Evolutionary conservation across 148 eudicot genomes (phyloP), one percentile per base, ranked within the genome.

Genomic region (Bassia scoparia): DNA sequence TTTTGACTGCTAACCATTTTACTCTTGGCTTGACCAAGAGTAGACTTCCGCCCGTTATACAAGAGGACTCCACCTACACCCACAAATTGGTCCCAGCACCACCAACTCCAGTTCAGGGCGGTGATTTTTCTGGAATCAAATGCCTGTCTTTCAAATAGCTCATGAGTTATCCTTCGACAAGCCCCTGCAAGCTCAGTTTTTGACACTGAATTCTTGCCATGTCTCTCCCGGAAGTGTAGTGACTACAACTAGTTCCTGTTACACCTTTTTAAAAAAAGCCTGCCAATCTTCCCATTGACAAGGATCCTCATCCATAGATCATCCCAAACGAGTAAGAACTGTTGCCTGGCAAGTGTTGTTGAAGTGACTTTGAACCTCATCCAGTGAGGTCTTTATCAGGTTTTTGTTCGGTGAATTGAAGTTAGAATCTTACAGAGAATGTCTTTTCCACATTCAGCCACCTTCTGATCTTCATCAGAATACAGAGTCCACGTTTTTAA

Each of bases 401-500:
- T n/a, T n/a, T n/a, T n/a, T n/a, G n/a, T n/a, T n/a, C n/a, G n/a
- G n/a, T n/a, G n/a, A n/a, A n/a, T 37, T 7, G 41, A 49, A 15
- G 17, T 7, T n/a, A 49, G 4, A 13, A 49, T 59, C 35, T 29
- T 59, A 14, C 7, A 59, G n/a, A 59, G 37, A 24, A 59, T 59
- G 5, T 14, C 15, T 3, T 4, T 15, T n/a, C n/a, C 5, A 59
- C 34, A 14, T n/a, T 30, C 63, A 59, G 72, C n/a, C 27, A 56
- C 9, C 23, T 56, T 61, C 68, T 26, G 31, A 69, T 53, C 29
- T 34, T 71, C 70, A 62, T 82, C 68, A n/a, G 70, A 58, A 29
- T 70, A 24, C 59, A 66, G n/a, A 74, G 13, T 77, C 81, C 81
- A 81, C 68, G 74, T 27, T 43, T 50, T 77, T 16, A 73, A 18